Evolutionary conservation across 768 basidiomycete genomes (phyloP), one percentile per base, ranked within the genome.

Genomic region (Piloderma croceum): DNA sequence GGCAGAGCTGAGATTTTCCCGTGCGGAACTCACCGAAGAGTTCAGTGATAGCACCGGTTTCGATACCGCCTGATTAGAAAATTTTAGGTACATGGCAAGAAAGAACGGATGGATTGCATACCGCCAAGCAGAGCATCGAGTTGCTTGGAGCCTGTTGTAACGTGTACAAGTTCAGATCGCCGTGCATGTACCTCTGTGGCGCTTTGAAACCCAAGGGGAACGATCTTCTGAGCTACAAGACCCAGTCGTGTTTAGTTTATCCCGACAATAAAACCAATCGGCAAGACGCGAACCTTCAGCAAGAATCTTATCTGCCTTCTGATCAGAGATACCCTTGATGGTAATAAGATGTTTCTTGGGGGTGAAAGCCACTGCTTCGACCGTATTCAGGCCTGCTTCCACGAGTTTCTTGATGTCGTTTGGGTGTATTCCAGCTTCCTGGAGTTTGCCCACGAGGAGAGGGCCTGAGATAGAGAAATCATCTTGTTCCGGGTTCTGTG

Each of bases 11-110:
- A 18, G 90, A 94, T 65, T 99, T 98, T 41, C 96, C 96, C 7
- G 96, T 98, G 49, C 96, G 76, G 64, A 99, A 99, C 66, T 99
- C 96, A 42, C 94, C 96, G 65, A 96, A 97, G 20, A 99, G 69
- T 61, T 99, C 96, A 0, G 96, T 99, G 57, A 99, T 96, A 1
- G 92, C 86, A 31, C 96, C 96, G 13, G 96, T 99, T 68, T 99
- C 96, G 52, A 99, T 90, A 7, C 96, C 96, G 39, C 89, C 88
- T 90, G 45, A 18, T n/a, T 3, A 43, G 42, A 62, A 3, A 52
- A 44, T 36, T 19, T 34, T 41, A 34, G 7, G 36, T 41, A 27
- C 1, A 25, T 37, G 40, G 40, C 31, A 40, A 44, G 6, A 31
- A 27, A 12, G 19, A 21, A 34, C 21, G 21, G 23, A 33, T 27